Percentiles rank a stretch among this genome's conserved stretches.
Conservation (phyloP, 208 protist genomes). For the Trypanosoma grayi region DNA sequence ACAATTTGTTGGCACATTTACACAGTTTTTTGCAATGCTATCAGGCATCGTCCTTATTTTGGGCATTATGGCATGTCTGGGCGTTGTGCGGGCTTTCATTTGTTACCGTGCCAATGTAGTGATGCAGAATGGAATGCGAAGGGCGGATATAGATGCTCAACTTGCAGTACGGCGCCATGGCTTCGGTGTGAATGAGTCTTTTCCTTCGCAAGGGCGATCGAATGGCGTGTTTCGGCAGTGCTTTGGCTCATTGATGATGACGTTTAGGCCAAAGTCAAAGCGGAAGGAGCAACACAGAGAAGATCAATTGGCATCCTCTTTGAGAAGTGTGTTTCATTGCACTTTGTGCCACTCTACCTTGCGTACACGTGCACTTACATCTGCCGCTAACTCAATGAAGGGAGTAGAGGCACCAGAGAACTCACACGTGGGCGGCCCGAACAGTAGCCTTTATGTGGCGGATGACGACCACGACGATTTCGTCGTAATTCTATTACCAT, state of each 20-base stretch:
- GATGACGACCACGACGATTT: no score
- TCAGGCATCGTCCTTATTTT: conserved; percentile 28
- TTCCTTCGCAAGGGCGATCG: background rate
- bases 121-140: conserved; percentile 19
- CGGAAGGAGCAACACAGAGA: background rate
- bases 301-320: background rate
- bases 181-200: conserved; percentile 26
- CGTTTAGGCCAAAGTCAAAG: conserved; percentile 13
- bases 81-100: conserved; percentile 16
- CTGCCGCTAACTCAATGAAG: conserved; percentile 14
- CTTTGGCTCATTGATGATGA: background rate
- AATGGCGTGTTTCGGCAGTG: background rate
- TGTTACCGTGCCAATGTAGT: conserved; percentile 10
- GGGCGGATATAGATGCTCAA: conserved; percentile 24
- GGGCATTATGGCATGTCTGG: conserved; percentile 25
- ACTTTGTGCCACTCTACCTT: conserved; percentile 7
- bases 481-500: conserved; percentile 37
- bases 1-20: conserved; percentile 15
- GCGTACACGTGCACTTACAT: conserved; percentile 1
- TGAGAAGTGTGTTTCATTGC: conserved; percentile 2
- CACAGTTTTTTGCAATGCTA: conserved; percentile 25
- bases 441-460: background rate
- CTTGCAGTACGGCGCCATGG: conserved; percentile 44
- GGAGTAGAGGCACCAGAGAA: background rate
- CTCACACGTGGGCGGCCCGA: background rate